Percentiles rank a stretch among this genome's conserved stretches.
phyloP scores from a whole-genome alignment of 1,139 yeast species.

The Citeromyces siamensis region DNA sequence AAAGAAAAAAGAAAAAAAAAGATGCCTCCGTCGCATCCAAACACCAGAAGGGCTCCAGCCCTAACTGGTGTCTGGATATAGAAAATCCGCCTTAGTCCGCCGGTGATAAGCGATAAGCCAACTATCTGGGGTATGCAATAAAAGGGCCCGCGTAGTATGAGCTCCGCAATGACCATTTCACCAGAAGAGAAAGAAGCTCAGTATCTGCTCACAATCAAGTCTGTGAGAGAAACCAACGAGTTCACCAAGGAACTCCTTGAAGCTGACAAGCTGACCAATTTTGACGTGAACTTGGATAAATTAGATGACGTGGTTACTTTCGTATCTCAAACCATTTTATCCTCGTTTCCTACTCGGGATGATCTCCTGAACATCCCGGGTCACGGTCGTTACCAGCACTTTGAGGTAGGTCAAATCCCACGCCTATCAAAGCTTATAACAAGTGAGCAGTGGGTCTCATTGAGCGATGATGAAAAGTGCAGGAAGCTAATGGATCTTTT shows the following conservation, averaged over 20 bases:
- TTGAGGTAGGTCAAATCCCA: constrained; percentile 30
- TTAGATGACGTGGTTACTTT: constrained; percentile 27
- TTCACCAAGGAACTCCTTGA: constrained; percentile 26
- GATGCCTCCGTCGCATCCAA: no score
- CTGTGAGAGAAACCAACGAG: constrained; percentile 37
- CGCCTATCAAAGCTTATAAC: constrained; percentile 29
- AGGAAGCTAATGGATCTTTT: constrained; percentile 39
- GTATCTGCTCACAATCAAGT: constrained; percentile 30
- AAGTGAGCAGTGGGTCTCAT: constrained; percentile 17
- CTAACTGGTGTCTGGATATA: no score
- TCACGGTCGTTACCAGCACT: constrained; percentile 54
- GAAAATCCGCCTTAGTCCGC: constrained; percentile 2
- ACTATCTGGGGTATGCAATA: no score
- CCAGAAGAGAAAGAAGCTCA: constrained; percentile 4
- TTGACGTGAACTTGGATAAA: constrained; percentile 27
- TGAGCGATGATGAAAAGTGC: constrained; percentile 26
- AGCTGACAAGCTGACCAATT: constrained; percentile 25
- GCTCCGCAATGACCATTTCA: constrained; percentile 2
- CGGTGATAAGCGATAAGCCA: no score
- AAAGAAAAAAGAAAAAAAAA: no score
- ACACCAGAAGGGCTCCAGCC: no score
- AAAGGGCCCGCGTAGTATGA: no score
- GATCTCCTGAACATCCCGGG: constrained; percentile 31
- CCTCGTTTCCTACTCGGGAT: constrained; percentile 15
- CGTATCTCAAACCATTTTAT: constrained; percentile 25